Evolutionary conservation across 208 protist species (phyloP), one percentile per base, ranked within the genome.

Genomic region (Acanthamoeba triangularis): DNA sequence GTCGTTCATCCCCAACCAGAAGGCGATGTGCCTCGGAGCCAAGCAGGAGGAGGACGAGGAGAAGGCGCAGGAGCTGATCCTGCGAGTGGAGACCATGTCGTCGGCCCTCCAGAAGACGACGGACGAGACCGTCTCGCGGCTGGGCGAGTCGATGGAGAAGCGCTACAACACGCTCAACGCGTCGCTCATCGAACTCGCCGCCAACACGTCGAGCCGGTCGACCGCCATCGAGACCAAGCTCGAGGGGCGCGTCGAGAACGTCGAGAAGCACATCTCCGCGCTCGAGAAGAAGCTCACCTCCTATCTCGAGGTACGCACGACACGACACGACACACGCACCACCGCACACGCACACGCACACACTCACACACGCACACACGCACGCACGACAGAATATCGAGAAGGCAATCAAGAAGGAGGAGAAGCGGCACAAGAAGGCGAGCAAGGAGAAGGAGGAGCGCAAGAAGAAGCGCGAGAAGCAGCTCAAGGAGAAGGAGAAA

Each of bases 1-100:
- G 63, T 96, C 94, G 18, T 91, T 95, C 67, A 94, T 97, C 92
- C 96, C 96, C 8, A 44, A 74, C 49, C 94, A 97, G 35, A 88
- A 59, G 14, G 92, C 95, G 16, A 30, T 96, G 44, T 88, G 80
- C 80, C 44, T 88, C 25, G 80, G 80, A 28, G 52, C 52, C 28
- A 88, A 88, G 52, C 80, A 88, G 52, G 80, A 88, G 33, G 80
- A 88, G 52, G 80, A 88, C 80, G 80, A 88, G 33, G 80, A 88
- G 44, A 88, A 88, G 80, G 80, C 80, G 44, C 80, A 88, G 52
- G 80, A 88, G 80, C 52, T 88, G 80, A 88, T 88, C 52, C 20
- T 49, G 11, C 80, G 80, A 2, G 47, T 88, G 28, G 47, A 88
- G 41, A 61, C 25, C 44, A 88, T 88, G 80, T 59, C 80, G 28